These are phyloP conservation scores for Aureobasidium leucospermi DNA, from an alignment of 2,329 filamentous ascomycete species.

Conservation along the genomic window DNA sequence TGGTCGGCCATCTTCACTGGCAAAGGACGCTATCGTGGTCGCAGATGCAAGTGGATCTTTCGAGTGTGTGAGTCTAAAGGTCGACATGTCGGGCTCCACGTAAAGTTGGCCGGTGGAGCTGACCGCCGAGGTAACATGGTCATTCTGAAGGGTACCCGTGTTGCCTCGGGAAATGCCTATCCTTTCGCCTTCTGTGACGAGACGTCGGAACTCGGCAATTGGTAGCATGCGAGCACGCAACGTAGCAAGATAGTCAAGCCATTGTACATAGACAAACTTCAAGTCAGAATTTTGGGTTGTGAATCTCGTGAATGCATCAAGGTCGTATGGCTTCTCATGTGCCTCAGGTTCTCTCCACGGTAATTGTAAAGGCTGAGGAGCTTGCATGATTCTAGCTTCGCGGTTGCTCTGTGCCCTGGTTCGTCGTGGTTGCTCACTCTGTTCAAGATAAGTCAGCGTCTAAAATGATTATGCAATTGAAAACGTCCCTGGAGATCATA, in stretches of 20 bases:
- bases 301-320: constrained; percentile 30
- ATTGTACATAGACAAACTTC: constrained; percentile 67
- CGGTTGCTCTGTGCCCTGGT: not conserved
- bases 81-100: constrained; percentile 58
- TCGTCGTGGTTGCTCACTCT: not conserved
- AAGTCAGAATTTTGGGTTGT: constrained; percentile 43
- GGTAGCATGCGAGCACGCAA: constrained; percentile 62
- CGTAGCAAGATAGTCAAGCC: constrained; percentile 70
- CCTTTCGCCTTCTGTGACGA: constrained; percentile 28
- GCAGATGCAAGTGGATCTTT: constrained; percentile 45
- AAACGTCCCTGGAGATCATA: not conserved
- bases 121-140: constrained; percentile 48
- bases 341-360: not conserved
- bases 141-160: constrained; percentile 62
- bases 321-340: not conserved
- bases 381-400: not conserved
- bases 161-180: constrained; percentile 59
- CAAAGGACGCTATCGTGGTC: constrained; percentile 61
- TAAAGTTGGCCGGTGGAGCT: constrained; percentile 58
- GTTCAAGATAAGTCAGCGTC: not conserved
- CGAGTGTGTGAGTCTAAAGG: constrained; percentile 48
- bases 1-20: constrained; percentile 45
- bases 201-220: constrained; percentile 37
- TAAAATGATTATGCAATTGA: not conserved
- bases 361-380: not conserved